phyloP scores from a whole-genome alignment of 257 asterid species.

The Salvia rosmarinus region DNA sequence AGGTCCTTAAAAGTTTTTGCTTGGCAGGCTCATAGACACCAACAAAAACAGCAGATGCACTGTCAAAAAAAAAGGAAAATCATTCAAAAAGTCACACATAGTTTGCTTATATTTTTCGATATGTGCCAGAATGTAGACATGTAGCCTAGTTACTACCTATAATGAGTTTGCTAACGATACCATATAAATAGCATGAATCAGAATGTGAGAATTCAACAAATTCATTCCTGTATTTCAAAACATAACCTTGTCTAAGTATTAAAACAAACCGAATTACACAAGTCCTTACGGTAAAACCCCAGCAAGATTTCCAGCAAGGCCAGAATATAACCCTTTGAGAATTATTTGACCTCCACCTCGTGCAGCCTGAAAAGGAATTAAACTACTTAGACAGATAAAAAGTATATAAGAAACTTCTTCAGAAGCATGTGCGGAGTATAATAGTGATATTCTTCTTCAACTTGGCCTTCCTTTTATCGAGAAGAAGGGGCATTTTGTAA shows the following conservation, averaged over 20 bases:
- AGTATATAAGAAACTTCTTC: slow-evolving; percentile 5
- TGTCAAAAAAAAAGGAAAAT: slow-evolving; percentile 42
- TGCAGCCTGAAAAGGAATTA: slow-evolving; percentile 65
- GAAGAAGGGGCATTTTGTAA: slow-evolving; percentile 12
- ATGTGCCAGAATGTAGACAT: background rate
- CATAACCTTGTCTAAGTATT: slow-evolving; percentile 8
- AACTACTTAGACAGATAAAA: slow-evolving; percentile 25
- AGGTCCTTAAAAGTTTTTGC: slow-evolving; percentile 67
- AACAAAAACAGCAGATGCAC: slow-evolving; percentile 95
- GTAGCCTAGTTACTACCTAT: slow-evolving; percentile 12
- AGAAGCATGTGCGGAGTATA: slow-evolving; percentile 19
- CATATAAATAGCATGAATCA: background rate
- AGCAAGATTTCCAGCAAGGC: slow-evolving; percentile 92
- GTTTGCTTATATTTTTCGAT: background rate
- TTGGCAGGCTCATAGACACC: slow-evolving; percentile 98
- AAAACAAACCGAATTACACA: slow-evolving; percentile 27
- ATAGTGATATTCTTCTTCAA: slow-evolving; percentile 22
- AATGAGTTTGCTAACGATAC: slow-evolving; percentile 2
- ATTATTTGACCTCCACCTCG: slow-evolving; percentile 88
- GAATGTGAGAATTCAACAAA: slow-evolving; percentile 15
- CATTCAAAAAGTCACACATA: slow-evolving; percentile 20
- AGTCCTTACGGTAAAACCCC: slow-evolving; percentile 94
- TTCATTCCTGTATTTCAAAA: background rate
- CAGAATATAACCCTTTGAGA: slow-evolving; percentile 91
- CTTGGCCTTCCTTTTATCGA: slow-evolving; percentile 22